A percentile compares a stretch with the other conserved stretches of the same genome.
These are phyloP conservation scores for Dioszegia crocea DNA, from an alignment of 768 basidiomycete species.

Conservation along the genomic window DNA sequence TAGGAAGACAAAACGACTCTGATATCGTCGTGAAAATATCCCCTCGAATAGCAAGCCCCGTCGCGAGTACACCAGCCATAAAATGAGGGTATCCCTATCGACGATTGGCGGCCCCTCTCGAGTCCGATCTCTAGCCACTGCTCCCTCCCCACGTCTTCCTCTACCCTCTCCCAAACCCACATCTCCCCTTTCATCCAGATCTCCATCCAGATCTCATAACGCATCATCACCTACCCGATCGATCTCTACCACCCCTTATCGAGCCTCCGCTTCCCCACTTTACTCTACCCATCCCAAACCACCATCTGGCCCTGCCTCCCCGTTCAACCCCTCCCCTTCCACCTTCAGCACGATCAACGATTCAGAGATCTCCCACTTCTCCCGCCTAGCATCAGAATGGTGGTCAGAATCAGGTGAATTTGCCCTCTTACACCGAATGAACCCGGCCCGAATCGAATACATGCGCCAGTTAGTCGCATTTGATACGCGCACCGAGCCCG, in stretches of 20 bases:
- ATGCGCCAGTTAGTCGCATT: constrained; percentile 54
- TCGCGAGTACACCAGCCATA: too few relatives aligned
- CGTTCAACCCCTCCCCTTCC: constrained; percentile 1
- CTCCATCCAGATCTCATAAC: too few relatives aligned
- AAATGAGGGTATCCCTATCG: background rate
- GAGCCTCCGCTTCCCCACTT: background rate
- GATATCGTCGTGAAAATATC: too few relatives aligned
- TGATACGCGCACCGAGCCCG: constrained; percentile 8
- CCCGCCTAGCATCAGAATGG: constrained; percentile 82
- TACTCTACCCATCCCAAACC: background rate
- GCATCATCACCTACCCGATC: background rate
- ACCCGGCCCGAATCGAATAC: constrained; percentile 79
- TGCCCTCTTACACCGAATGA: constrained; percentile 84
- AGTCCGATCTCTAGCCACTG: background rate
- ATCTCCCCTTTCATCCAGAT: too few relatives aligned
- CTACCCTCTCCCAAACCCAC: too few relatives aligned
- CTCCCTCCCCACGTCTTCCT: background rate
- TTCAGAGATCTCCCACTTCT: constrained; percentile 83
- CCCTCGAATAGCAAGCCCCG: too few relatives aligned
- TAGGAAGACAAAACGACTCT: too few relatives aligned
- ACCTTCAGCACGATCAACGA: constrained; percentile 61
- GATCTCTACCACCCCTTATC: background rate
- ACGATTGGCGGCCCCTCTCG: constrained; percentile 5
- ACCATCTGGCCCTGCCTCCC: background rate
- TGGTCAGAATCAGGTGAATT: constrained; percentile 95